phyloP scores from a whole-genome alignment of 306 rosid genomes.

The Prinsepia uniflora region DNA sequence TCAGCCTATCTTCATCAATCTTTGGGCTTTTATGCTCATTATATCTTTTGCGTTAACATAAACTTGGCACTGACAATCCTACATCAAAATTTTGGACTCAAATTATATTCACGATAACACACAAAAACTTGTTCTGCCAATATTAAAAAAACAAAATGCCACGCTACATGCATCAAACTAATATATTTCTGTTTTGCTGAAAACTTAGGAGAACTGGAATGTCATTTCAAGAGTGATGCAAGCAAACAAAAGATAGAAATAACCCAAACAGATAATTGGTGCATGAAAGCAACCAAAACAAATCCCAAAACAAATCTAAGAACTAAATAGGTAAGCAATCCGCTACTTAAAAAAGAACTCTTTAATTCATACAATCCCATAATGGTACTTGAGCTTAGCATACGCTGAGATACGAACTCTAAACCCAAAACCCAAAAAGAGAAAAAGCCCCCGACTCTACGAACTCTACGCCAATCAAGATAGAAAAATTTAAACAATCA shows the following conservation, averaged over 20 bases:
- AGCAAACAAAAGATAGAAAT: not conserved
- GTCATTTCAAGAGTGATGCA: not conserved
- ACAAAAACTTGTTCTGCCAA: not conserved
- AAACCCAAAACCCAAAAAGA: too few species aligned
- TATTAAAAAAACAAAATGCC: not conserved
- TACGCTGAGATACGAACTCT: not conserved
- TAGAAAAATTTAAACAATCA: not conserved
- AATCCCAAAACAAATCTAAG: constrained; percentile 1
- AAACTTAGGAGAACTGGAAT: not conserved
- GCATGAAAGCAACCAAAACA: not conserved
- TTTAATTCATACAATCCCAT: not conserved
- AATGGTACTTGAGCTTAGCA: not conserved
- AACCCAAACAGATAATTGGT: not conserved
- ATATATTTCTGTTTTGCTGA: not conserved
- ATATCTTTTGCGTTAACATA: not conserved
- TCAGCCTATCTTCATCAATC: constrained; percentile 13
- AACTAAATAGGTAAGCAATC: not conserved
- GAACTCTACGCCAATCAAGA: not conserved
- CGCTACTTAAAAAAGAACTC: not conserved
- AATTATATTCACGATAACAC: not conserved
- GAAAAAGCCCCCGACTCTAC: not conserved
- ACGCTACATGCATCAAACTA: too few species aligned
- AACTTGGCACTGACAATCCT: not conserved
- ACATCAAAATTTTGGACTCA: not conserved
- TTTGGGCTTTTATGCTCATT: not conserved